A percentile compares a stretch with the other conserved stretches of the same genome.
Conservation (phyloP, 345 rosid genomes). For the Eutrema heterophyllum region DNA sequence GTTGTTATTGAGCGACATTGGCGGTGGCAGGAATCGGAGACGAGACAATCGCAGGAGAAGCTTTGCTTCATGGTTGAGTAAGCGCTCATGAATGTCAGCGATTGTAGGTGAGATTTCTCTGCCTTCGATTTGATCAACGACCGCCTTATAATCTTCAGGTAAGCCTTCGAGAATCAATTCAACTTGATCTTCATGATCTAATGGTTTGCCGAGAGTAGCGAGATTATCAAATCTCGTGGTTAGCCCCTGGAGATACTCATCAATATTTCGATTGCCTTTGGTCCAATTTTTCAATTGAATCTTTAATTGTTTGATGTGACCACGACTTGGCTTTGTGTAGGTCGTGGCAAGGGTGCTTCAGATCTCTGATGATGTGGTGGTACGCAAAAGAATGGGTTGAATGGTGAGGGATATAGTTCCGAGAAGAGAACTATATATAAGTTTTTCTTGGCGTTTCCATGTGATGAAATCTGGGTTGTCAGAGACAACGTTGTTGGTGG, state of each 20-base stretch:
- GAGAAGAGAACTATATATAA: neutral
- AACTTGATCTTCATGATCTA: neutral
- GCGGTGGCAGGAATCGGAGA: too few species aligned
- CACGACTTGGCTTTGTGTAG: neutral
- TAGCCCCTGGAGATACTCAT: neutral
- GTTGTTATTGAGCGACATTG: too few species aligned
- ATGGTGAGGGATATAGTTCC: neutral
- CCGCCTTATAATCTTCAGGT: neutral
- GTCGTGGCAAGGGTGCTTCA: neutral
- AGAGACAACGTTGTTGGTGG: too few species aligned
- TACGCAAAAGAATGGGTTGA: neutral
- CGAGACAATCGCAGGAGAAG: too few species aligned
- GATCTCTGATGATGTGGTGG: neutral
- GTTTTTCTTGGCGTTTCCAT: neutral
- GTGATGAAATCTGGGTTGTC: too few species aligned
- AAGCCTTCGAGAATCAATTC: neutral
- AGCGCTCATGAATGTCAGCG: too few species aligned
- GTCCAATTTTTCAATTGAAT: neutral
- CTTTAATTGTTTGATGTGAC: neutral
- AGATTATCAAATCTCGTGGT: neutral
- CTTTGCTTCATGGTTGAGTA: too few species aligned
- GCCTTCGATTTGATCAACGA: too few species aligned
- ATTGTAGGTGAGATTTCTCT: too few species aligned
- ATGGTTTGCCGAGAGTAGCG: neutral
- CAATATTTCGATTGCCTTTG: neutral